Conservation (phyloP, 1,284 basidiomycete genomes). For the Irpex rosettiformis region DNA sequence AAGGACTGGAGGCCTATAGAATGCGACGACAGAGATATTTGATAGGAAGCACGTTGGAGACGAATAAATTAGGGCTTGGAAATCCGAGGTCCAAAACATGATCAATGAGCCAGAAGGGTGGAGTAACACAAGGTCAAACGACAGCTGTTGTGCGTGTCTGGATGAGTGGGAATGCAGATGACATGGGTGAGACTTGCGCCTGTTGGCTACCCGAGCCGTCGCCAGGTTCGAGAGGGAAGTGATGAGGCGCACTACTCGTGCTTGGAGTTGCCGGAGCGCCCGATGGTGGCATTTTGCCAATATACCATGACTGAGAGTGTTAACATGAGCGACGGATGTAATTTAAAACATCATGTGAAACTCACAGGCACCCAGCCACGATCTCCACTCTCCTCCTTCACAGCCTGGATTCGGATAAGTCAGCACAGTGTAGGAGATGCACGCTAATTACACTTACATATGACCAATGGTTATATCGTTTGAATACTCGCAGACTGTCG, state of each 20-base stretch:
- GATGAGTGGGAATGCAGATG: constrained; percentile 61
- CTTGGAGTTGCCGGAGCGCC: constrained; percentile 57
- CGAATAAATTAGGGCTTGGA: background rate
- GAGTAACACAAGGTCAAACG: constrained; percentile 12
- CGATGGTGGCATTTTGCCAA: constrained; percentile 60
- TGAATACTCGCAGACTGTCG: constrained; percentile 89
- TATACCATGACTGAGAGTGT: constrained; percentile 62
- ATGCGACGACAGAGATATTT: background rate
- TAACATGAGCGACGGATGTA: constrained; percentile 8
- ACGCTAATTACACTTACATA: constrained; percentile 53
- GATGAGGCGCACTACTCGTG: constrained; percentile 34
- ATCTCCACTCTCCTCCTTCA: constrained; percentile 84
- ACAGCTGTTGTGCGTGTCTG: constrained; percentile 24
- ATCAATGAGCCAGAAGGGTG: background rate
- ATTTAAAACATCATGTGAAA: constrained; percentile 16
- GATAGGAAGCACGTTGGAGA: background rate
- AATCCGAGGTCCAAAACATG: background rate
- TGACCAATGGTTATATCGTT: constrained; percentile 97
- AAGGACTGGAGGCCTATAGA: constrained; percentile 1
- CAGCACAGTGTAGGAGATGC: constrained; percentile 7
- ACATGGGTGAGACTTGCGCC: constrained; percentile 68
- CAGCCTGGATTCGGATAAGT: constrained; percentile 49
- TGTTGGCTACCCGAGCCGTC: constrained; percentile 32
- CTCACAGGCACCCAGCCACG: constrained; percentile 87
- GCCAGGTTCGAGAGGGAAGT: constrained; percentile 17